phyloP scores from a whole-genome alignment of 1,284 basidiomycete species.

The Irpex sp. region DNA sequence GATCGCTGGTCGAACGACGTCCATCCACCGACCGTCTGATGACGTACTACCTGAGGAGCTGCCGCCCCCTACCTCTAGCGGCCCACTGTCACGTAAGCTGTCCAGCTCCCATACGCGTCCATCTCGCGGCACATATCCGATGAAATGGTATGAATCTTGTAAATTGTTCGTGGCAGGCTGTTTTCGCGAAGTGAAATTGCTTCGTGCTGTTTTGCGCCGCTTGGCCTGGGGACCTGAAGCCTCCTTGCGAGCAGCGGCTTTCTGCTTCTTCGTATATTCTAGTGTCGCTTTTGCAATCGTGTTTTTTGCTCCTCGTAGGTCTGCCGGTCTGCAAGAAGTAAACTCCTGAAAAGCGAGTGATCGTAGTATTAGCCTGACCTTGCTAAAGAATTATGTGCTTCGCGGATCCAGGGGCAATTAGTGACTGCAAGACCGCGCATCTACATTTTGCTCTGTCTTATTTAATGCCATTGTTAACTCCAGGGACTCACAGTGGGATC shows the following conservation, averaged over 20 bases:
- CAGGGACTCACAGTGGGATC: constrained; percentile 45
- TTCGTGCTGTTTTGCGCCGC: constrained; percentile 31
- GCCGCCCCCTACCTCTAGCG: constrained; percentile 48
- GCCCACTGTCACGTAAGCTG: constrained; percentile 35
- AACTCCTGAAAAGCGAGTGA: not conserved
- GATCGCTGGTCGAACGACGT: constrained; percentile 54
- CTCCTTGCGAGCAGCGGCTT: constrained; percentile 11
- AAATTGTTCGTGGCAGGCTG: constrained; percentile 24
- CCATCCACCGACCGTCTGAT: constrained; percentile 42
- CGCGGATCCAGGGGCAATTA: constrained; percentile 46
- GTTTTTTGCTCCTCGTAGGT: constrained; percentile 49
- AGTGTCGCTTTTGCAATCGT: constrained; percentile 41
- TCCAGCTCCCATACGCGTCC: constrained; percentile 64
- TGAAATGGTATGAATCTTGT: constrained; percentile 57
- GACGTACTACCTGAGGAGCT: not conserved
- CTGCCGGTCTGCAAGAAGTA: constrained; percentile 42
- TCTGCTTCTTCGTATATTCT: constrained; percentile 31
- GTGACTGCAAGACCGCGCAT: constrained; percentile 62
- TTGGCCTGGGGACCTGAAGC: constrained; percentile 33
- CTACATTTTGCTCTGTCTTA: constrained; percentile 26
- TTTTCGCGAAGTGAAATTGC: constrained; percentile 17
- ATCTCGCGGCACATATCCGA: constrained; percentile 56
- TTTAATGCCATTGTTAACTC: not conserved
- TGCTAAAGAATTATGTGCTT: constrained; percentile 55
- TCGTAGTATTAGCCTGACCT: constrained; percentile 31